Evolutionary conservation across 345 rosid species (phyloP).

Genomic region (Angophora floribunda): DNA sequence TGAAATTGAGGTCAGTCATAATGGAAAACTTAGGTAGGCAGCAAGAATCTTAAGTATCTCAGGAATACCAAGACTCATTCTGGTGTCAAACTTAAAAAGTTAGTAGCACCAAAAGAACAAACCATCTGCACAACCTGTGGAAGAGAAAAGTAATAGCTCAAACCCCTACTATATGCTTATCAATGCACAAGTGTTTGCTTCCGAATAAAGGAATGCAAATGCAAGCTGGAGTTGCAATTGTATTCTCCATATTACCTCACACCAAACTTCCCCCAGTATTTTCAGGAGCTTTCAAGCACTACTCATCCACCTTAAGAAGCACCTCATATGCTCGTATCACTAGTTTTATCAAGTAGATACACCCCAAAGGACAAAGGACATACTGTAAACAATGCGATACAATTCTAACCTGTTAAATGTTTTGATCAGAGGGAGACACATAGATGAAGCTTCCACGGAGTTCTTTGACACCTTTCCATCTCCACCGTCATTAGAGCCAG

Average conservation of each 20-base stretch:
- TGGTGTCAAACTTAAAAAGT: neutral
- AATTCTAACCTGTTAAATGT: conserved; percentile 63
- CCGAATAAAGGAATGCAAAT: neutral
- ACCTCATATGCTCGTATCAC: neutral
- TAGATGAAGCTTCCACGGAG: conserved; percentile 59
- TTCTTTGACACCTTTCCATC: conserved; percentile 73
- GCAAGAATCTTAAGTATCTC: neutral
- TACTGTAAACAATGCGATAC: neutral
- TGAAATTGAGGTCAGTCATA: neutral
- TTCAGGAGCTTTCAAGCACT: neutral
- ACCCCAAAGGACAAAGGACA: neutral
- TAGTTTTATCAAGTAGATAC: neutral
- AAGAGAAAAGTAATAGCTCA: neutral
- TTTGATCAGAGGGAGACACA: conserved; percentile 61
- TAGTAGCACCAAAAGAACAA: neutral
- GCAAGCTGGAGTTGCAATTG: neutral
- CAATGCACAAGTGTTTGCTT: neutral
- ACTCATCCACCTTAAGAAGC: neutral
- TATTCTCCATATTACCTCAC: neutral
- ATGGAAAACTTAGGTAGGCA: neutral
- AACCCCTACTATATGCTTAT: neutral
- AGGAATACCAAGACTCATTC: neutral
- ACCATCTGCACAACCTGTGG: neutral
- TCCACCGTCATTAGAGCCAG: conserved; percentile 92
- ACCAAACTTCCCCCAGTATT: neutral